A percentile compares a stretch with the other conserved stretches of the same genome.
Evolutionary conservation across 2,329 filamentous ascomycete genomes (phyloP).

Genomic region (Sclerotinia subarctica): DNA sequence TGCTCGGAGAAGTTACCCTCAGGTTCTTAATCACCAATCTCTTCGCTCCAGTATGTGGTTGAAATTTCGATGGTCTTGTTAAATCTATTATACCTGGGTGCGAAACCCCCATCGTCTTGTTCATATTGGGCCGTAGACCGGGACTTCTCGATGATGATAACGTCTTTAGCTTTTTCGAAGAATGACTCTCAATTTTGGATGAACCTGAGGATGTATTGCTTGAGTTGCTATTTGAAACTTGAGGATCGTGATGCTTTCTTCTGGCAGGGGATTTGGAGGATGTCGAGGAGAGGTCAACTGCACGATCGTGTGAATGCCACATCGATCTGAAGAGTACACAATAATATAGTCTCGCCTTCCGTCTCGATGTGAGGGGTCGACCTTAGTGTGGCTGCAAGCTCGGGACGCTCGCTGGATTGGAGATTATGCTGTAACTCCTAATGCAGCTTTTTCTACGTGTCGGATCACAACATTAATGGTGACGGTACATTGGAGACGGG

Average conservation of each 20-base stretch:
- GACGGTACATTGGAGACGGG: background rate
- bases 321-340: constrained; percentile 35
- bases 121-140: constrained; percentile 29
- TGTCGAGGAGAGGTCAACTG: constrained; percentile 28
- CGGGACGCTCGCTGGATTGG: constrained; percentile 2
- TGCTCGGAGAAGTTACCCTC: constrained; percentile 54
- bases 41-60: constrained; percentile 73
- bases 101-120: constrained; percentile 26
- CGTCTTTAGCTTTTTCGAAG: constrained; percentile 72
- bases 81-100: constrained; percentile 31
- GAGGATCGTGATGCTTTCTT: constrained; percentile 29
- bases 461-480: constrained; percentile 18
- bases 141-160: constrained; percentile 51
- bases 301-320: constrained; percentile 33
- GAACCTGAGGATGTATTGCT: background rate
- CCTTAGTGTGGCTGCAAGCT: constrained; percentile 20
- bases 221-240: constrained; percentile 17
- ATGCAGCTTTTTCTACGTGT: constrained; percentile 14
- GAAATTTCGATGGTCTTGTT: constrained; percentile 48
- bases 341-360: constrained; percentile 22
- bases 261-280: constrained; percentile 18
- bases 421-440: constrained; percentile 14
- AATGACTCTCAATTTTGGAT: background rate
- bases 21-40: constrained; percentile 95
- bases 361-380: constrained; percentile 16